Percentiles rank a stretch among this genome's conserved stretches.
These are phyloP conservation scores for Schizosaccharomyces lindneri DNA, from an alignment of 805 yeast genomes.

Conservation along the genomic window DNA sequence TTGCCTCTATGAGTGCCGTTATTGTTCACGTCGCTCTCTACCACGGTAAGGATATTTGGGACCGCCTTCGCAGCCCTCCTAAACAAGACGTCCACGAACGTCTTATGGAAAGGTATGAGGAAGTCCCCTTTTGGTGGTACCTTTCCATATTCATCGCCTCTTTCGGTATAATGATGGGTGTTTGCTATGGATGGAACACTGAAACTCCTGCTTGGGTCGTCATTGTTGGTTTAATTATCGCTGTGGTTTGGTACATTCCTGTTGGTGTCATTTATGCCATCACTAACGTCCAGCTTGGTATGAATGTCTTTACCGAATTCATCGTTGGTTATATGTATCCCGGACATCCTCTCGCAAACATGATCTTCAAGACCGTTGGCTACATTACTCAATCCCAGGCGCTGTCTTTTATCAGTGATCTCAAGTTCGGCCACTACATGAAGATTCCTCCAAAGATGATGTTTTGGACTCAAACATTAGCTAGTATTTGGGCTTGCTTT, in stretches of 20 bases:
- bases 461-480: slow-evolving; percentile 27
- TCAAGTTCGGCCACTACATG: slow-evolving; percentile 29
- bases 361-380: slow-evolving; percentile 25
- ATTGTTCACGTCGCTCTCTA: slow-evolving; percentile 32
- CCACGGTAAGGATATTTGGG: slow-evolving; percentile 30
- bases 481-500: slow-evolving; percentile 29
- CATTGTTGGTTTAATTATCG: slow-evolving; percentile 30
- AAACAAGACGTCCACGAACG: slow-evolving; percentile 12
- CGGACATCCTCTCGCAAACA: slow-evolving; percentile 25
- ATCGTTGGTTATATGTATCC: slow-evolving; percentile 25
- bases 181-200: slow-evolving; percentile 22
- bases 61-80: slow-evolving; percentile 9
- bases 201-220: slow-evolving; percentile 41
- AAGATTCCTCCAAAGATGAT: slow-evolving; percentile 27
- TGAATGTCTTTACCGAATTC: slow-evolving; percentile 18
- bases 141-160: slow-evolving; percentile 22
- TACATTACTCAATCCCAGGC: slow-evolving; percentile 26
- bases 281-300: slow-evolving; percentile 15
- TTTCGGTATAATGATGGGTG: slow-evolving; percentile 12
- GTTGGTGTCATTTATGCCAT: slow-evolving; percentile 24
- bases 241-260: slow-evolving; percentile 29
- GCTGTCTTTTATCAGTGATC: slow-evolving; percentile 16
- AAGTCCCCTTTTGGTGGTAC: slow-evolving; percentile 60
- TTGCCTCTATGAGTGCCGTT: slow-evolving; percentile 41
- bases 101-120: slow-evolving; percentile 30